Evolutionary conservation across 208 protist genomes (phyloP).

Genomic region (Acanthamoeba royreba): DNA sequence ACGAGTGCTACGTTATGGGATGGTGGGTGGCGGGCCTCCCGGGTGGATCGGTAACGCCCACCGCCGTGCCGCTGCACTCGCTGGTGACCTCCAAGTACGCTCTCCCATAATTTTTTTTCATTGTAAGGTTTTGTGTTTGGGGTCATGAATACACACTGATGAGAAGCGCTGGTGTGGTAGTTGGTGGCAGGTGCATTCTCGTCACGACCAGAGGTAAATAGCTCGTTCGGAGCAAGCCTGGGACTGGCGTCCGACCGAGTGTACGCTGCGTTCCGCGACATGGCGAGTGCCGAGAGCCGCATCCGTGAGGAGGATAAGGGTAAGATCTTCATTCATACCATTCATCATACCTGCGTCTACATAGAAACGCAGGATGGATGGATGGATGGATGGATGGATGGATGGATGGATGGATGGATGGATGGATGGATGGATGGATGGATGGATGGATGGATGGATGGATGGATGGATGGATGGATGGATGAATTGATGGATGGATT

Average conservation of each 20-base stretch:
- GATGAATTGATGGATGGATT: too few relatives aligned
- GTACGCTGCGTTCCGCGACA: neutral
- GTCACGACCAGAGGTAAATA: neutral
- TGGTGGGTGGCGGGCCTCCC: neutral
- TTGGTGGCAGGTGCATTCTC: neutral
- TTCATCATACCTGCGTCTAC: neutral
- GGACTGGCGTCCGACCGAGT: neutral
- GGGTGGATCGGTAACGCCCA: neutral
- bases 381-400: too few relatives aligned
- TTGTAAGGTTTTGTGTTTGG: neutral
- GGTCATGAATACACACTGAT: neutral
- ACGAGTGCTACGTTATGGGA: neutral
- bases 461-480: too few relatives aligned
- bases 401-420: too few relatives aligned
- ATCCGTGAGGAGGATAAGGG: neutral
- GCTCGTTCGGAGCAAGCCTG: neutral
- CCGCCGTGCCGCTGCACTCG: neutral
- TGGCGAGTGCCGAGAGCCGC: neutral
- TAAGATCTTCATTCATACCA: neutral
- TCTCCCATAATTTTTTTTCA: neutral
- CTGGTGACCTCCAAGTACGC: neutral
- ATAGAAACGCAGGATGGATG: neutral
- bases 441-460: too few relatives aligned
- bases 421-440: too few relatives aligned
- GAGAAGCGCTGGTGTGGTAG: neutral